A percentile compares a stretch with the other conserved stretches of the same genome.
Conservation (phyloP, 192 early-diverging fungal species). For the Coemansia sp. region DNA sequence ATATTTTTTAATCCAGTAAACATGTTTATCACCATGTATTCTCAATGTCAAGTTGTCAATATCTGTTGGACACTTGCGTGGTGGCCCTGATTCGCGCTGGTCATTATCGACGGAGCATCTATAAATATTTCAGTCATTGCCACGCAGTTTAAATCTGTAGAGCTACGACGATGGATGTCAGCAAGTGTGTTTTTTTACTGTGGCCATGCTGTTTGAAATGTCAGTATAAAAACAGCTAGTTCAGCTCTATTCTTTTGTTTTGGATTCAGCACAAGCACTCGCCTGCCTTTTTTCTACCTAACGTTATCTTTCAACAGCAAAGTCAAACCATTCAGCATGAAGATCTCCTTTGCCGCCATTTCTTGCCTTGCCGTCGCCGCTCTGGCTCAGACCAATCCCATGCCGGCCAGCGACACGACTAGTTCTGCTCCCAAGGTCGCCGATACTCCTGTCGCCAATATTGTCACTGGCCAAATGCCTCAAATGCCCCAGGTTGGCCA, state of each 20-base stretch:
- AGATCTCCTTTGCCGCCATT: background rate
- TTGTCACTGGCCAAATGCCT: background rate
- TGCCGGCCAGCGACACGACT: background rate
- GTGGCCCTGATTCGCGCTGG: background rate
- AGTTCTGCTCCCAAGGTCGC: background rate
- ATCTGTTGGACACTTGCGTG: background rate
- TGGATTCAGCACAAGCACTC: background rate
- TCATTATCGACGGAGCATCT: background rate
- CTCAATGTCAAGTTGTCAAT: background rate
- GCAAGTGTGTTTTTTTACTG: background rate
- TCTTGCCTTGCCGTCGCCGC: background rate
- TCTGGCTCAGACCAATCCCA: background rate
- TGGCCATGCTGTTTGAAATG: background rate
- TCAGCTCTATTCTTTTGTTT: background rate
- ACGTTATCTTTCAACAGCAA: background rate
- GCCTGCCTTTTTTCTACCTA: constrained; percentile 5
- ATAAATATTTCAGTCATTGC: background rate
- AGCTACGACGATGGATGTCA: background rate
- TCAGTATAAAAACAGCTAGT: background rate
- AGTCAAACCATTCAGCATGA: background rate
- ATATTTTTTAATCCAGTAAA: background rate
- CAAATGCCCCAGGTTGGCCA: background rate
- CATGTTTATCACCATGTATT: background rate
- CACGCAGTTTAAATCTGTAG: background rate
- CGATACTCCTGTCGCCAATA: background rate